These are phyloP conservation scores for Musa balbisiana DNA, from an alignment of 202 grass and related monocot species.

Conservation along the genomic window DNA sequence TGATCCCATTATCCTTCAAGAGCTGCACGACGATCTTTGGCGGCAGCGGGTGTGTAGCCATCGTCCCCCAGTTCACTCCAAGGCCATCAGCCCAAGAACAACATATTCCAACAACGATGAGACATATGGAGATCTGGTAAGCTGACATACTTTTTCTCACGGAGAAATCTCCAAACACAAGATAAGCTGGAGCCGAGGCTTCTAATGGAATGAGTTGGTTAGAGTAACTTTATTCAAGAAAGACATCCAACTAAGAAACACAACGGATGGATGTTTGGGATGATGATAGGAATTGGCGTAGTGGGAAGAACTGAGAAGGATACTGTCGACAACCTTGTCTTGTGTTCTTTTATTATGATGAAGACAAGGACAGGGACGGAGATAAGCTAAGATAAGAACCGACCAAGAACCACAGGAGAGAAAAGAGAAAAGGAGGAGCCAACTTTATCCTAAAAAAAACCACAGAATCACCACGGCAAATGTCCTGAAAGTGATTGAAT, in stretches of 20 bases:
- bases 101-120: neutral
- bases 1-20: conserved; percentile 69
- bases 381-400: neutral
- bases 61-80: conserved; percentile 93
- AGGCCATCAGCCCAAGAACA: conserved; percentile 32
- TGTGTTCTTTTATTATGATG: neutral
- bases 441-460: neutral
- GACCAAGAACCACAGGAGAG: neutral
- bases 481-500: too few species aligned
- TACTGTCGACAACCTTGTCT: neutral
- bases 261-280: neutral
- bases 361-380: neutral
- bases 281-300: neutral
- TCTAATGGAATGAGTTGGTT: neutral
- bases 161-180: too few species aligned
- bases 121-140: neutral
- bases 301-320: neutral
- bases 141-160: neutral
- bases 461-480: too few species aligned
- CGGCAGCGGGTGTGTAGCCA: conserved; percentile 62
- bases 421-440: neutral
- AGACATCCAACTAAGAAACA: neutral
- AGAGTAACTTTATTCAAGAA: neutral
- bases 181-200: too few species aligned
- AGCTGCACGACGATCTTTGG: conserved; percentile 64